Evolutionary conservation across 2,329 filamentous ascomycete genomes (phyloP), one percentile per base, ranked within the genome.

Genomic region (Aspergillus puulaauensis): DNA sequence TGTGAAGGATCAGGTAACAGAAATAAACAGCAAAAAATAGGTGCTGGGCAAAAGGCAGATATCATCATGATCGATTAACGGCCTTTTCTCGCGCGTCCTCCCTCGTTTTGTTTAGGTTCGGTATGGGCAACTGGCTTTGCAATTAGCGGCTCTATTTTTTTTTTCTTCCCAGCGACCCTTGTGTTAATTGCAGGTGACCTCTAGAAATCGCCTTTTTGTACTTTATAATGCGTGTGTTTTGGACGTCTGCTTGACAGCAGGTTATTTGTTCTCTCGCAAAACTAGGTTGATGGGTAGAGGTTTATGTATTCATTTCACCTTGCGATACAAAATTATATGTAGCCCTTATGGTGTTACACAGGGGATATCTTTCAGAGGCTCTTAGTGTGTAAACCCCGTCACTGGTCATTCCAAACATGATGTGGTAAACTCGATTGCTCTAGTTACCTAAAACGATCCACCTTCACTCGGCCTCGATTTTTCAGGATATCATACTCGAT

Each of bases 401-500:
- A 11, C 48, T 11, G 17, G 15, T 41, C 14, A 31, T 41, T 17
- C 14, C n/a, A 35, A 43, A 33, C 49, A 23, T 52, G 43, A 21
- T 33, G 11, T 52, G 39, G 15, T 41, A 23, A 43, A 31, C 43
- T 27, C 15, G 15, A 24, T 44, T 12, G 31, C 23, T 27, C 17
- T 19, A 15, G 11, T 33, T 50, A 43, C 40, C 56, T 64, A 88
- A 87, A 85, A 41, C 81, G 77, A 64, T 84, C 84, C 72, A 91
- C 88, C 70, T 81, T 85, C 11, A 90, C 72, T 67, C 72, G 83
- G 1, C 89, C 90, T 61, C 77, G 73, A 56, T 82, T 80, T 50
- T 79, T 82, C 24, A 85, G 82, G 44, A 90, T 74, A 73, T 90
- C 89, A 77, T 93, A 98, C 77, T 98, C 95, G 1, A 93, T 82